Base-by-base conservation (phyloP, 2,329 filamentous ascomycete genomes). In the Fusarium odoratissimum region DNA sequence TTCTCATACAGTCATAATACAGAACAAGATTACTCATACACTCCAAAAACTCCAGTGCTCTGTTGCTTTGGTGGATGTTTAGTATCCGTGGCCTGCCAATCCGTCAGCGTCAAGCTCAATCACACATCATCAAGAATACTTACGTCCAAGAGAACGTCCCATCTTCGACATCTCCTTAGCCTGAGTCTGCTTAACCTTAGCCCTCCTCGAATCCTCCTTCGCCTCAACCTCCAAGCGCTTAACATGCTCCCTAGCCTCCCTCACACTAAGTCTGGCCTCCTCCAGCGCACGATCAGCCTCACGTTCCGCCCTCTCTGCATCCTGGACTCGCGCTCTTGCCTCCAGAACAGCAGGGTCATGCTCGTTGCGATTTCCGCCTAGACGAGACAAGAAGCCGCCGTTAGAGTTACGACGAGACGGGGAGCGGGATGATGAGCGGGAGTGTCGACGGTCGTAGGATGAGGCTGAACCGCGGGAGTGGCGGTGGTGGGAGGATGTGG, bases 81-180 rank as follows among this genome's bases (percentile, higher is more conserved):
- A 74, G 33, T 69, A 55, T 59, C 71, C 71, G 1, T 74, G 71
- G 1, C 71, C 71, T 73, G 17, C n/a, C 38, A 3, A 3, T 16
- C 0, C 5, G 38, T 74, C 40, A 73, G 59, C n/a, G 12, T 61
- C 38, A 14, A 13, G 21, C 35, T 40, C 19, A 28, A 11, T 2
- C 1, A 19, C 2, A 37, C 0, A 14, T 16, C 3, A 14, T 1
- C 13, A 4, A 2, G 1, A 25, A 42, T 11, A 90, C 88, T 83
- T 85, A 92, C 91, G 88, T 62, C 91, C 91, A 65, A 93, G 87
- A n/a, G 88, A 86, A 80, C 91, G 90, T n/a, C 89, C 91, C 58
- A 90, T 85, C 88, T 91, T 92, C 10, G 88, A 90, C 35, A 93
- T 86, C 76, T 89, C 88, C 74, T 84, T 86, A 2, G 91, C 91